Evolutionary conservation across 306 rosid genomes (phyloP), one percentile per base, ranked within the genome.

Genomic region (Morella rubra): DNA sequence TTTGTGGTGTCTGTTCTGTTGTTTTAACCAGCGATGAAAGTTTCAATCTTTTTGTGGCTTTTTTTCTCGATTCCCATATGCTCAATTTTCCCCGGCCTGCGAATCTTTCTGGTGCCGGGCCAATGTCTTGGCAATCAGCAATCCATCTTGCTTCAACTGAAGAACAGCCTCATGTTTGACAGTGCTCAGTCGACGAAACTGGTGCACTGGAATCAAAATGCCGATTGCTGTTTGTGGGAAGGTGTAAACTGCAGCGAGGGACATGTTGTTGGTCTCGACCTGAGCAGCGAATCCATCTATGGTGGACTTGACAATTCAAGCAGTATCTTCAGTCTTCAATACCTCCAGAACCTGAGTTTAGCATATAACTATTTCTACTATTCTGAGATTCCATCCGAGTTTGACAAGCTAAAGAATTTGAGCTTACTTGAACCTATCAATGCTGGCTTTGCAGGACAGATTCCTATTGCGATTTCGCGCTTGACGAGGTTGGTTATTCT

Each of bases 401-500:
- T 89, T 51, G 72, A 76, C n/a, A 77, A 55, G 69, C 77, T 89
- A 59, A 49, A 32, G 1, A 75, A 73, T 62, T 77, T 89, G 19
- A 72, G 45, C n/a, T 6, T 19, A 67, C 44, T 65, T 89, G 41
- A 81, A 82, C 44, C 66, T 89, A 22, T 82, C 89, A 20, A 41
- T 61, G 72, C 88, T 56, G 76, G 81, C 32, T 86, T 84, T 65
- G 7, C 0, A 56, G 88, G 83, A 8, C 88, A 78, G 58, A 82
- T 88, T 51, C 90, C 90, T 0, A 10, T 32, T 1, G 90, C 73
- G 55, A 74, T 89, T 71, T 86, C 86, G 45, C 77, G 16, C 6
- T 71, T 89, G 62, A 86, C 80, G 40, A 80, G 72, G 77, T 88
- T 88, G 79, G 80, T 76, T 11, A 50, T 77, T 72, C 89, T 88